phyloP scores from a whole-genome alignment of 192 early-diverging fungal species.

The Coemansia sp. region DNA sequence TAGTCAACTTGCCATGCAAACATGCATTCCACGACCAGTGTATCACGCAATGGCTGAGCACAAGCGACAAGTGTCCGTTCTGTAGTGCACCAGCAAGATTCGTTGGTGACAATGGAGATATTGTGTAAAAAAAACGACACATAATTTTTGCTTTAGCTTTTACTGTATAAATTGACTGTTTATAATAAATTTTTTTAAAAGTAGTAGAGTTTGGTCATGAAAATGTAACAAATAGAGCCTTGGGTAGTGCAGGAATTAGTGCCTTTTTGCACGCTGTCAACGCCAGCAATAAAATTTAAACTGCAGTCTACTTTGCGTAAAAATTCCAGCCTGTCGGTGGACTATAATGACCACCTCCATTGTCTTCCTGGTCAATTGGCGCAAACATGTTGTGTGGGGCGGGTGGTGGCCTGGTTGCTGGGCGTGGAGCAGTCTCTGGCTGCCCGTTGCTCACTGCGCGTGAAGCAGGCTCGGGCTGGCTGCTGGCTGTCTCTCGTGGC shows the following conservation, averaged over 20 bases:
- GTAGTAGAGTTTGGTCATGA: neutral
- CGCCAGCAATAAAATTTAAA: neutral
- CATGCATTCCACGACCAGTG: slow-evolving; percentile 84
- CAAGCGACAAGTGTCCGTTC: slow-evolving; percentile 84
- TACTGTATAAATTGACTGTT: neutral
- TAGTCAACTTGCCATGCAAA: slow-evolving; percentile 68
- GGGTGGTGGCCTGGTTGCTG: neutral
- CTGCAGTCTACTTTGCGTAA: neutral
- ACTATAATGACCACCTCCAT: neutral
- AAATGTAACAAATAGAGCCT: neutral
- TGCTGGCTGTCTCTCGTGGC: neutral
- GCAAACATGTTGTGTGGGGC: slow-evolving; percentile 1
- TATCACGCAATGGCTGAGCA: slow-evolving; percentile 79
- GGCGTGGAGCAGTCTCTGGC: neutral
- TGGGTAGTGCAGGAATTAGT: neutral
- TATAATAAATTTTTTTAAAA: neutral
- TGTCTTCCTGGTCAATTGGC: neutral
- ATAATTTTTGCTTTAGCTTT: neutral
- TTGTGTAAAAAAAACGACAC: neutral
- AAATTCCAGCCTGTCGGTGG: neutral
- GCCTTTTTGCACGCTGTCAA: neutral
- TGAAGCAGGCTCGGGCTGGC: neutral
- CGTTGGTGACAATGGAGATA: neutral
- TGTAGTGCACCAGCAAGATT: slow-evolving; percentile 48
- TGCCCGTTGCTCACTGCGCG: neutral